Conservation (phyloP, 306 rosid species). For the Geum urbanum region DNA sequence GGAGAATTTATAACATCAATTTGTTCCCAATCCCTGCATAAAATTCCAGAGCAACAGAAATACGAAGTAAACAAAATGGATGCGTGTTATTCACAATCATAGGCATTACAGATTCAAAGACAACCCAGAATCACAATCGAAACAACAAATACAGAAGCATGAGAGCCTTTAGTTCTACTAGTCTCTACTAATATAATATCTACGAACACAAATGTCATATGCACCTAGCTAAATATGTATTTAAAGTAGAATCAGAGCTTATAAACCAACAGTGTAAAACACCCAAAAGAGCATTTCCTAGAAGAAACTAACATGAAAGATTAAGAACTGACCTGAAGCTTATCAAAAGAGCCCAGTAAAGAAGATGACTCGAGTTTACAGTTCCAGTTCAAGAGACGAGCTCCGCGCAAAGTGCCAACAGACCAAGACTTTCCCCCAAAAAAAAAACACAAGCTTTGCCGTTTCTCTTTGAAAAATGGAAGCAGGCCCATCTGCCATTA, state of each 20-base stretch:
- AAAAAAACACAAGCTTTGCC: background rate
- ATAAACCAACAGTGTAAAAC: background rate
- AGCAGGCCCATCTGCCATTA: background rate
- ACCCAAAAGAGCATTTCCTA: background rate
- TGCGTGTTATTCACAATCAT: background rate
- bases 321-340: slow-evolving; percentile 28
- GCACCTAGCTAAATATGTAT: background rate
- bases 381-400: background rate
- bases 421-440: too few relatives aligned
- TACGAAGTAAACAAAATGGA: slow-evolving; percentile 20
- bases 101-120: background rate
- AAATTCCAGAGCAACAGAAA: slow-evolving; percentile 24
- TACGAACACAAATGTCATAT: background rate
- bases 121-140: slow-evolving; percentile 3
- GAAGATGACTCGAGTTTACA: background rate
- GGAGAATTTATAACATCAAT: slow-evolving; percentile 19
- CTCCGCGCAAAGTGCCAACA: too few relatives aligned
- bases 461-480: background rate
- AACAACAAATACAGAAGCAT: slow-evolving; percentile 3
- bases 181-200: background rate
- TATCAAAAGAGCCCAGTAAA: slow-evolving; percentile 6
- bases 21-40: slow-evolving; percentile 25
- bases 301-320: background rate
- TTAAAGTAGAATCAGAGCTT: background rate
- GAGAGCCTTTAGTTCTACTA: too few relatives aligned